phyloP scores from a whole-genome alignment of 441 rosid genomes.

The Euphorbia corollata region DNA sequence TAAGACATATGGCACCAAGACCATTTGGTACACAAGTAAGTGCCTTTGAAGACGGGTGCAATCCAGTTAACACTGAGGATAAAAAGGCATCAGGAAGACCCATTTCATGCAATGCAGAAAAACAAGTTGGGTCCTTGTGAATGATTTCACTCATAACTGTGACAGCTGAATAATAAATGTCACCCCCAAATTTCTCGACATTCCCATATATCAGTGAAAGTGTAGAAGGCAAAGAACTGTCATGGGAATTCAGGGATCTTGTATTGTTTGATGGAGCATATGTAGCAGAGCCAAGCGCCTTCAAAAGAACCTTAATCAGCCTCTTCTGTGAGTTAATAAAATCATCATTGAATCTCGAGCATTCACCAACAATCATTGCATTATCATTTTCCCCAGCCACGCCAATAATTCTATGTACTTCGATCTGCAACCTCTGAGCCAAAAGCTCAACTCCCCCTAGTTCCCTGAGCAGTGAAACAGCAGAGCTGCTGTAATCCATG shows the following conservation, averaged over 20 bases:
- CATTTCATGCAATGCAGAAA: constrained; percentile 67
- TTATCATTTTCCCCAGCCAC: constrained; percentile 41
- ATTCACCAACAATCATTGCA: constrained; percentile 58
- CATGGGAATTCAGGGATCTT: constrained; percentile 66
- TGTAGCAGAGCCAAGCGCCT: constrained; percentile 98
- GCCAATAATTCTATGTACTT: constrained; percentile 75
- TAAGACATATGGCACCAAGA: constrained; percentile 93
- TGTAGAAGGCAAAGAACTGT: constrained; percentile 72
- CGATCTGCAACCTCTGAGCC: constrained; percentile 81
- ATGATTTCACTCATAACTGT: constrained; percentile 97
- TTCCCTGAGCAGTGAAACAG: constrained; percentile 82
- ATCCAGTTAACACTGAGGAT: constrained; percentile 74
- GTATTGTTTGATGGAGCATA: constrained; percentile 68
- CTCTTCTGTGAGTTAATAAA: constrained; percentile 69
- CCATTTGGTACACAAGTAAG: constrained; percentile 94
- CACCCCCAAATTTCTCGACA: constrained; percentile 93
- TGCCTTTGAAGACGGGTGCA: constrained; percentile 92
- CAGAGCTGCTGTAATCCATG: constrained; percentile 94
- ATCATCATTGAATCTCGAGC: constrained; percentile 53
- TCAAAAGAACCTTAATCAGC: constrained; percentile 82
- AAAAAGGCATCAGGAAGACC: constrained; percentile 94
- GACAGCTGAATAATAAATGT: constrained; percentile 88
- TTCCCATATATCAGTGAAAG: constrained; percentile 66
- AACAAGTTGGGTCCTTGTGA: constrained; percentile 96
- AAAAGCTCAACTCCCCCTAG: constrained; percentile 93